Conservation (phyloP, 345 rosid genomes). For the Psidium friedrichsthalianum region DNA sequence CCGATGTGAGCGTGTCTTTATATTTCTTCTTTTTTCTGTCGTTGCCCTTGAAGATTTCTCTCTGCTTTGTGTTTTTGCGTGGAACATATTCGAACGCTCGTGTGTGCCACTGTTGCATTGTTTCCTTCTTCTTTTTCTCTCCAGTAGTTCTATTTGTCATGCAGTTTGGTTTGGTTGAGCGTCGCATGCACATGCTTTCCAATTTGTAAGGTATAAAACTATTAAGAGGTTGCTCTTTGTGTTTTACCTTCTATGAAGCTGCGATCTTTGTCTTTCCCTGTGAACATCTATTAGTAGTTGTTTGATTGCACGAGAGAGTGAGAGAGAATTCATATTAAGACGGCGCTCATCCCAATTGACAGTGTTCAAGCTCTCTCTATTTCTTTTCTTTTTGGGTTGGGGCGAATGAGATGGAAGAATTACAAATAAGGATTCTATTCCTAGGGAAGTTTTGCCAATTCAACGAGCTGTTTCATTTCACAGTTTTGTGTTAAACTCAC, state of each 20-base stretch:
- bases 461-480: background rate
- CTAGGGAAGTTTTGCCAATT: background rate
- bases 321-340: background rate
- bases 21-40: background rate
- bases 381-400: background rate
- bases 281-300: background rate
- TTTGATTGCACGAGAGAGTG: background rate
- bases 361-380: background rate
- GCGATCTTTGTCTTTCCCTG: background rate
- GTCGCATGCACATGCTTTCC: background rate
- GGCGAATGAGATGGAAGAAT: background rate
- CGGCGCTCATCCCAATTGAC: background rate
- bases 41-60: background rate
- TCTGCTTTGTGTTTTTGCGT: no score
- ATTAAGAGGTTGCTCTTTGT: background rate
- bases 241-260: background rate
- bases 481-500: background rate
- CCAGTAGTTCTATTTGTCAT: background rate
- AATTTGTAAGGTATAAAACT: background rate
- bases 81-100: no score
- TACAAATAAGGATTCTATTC: background rate
- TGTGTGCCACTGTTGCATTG: conserved; percentile 59
- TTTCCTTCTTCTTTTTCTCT: background rate
- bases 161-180: background rate
- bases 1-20: background rate